These are phyloP conservation scores for Borealophlyctis nickersoniae DNA, from an alignment of 192 early-diverging fungal genomes.

Conservation along the genomic window DNA sequence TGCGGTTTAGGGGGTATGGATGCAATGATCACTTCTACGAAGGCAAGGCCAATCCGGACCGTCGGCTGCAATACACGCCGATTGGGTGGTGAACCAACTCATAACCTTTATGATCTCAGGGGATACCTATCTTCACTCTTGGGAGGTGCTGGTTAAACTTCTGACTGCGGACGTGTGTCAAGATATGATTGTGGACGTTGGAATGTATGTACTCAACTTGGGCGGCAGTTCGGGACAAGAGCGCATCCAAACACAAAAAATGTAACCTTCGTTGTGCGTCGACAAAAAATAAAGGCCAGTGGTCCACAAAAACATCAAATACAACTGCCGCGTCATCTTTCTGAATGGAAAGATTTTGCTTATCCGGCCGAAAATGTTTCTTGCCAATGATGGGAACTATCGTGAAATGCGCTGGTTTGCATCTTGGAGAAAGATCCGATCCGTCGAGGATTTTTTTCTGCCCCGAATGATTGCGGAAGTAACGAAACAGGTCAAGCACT, in stretches of 20 bases:
- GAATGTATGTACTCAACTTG: slow-evolving; percentile 70
- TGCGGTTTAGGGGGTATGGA: slow-evolving; percentile 76
- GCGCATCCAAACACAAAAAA: no score
- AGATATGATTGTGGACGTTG: slow-evolving; percentile 87
- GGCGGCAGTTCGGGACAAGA: no score
- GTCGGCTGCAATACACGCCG: not conserved
- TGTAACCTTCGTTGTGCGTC: not conserved
- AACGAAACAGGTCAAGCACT: slow-evolving; percentile 63
- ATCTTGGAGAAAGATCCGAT: slow-evolving; percentile 66
- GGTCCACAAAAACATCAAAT: slow-evolving; percentile 83
- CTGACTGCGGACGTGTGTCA: slow-evolving; percentile 60
- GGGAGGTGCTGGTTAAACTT: slow-evolving; percentile 82
- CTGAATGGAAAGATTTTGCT: slow-evolving; percentile 78
- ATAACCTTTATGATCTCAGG: slow-evolving; percentile 34
- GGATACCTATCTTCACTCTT: slow-evolving; percentile 93
- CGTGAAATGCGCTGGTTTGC: slow-evolving; percentile 95
- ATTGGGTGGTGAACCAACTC: not conserved
- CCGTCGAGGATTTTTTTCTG: slow-evolving; percentile 74
- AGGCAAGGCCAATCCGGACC: slow-evolving; percentile 47
- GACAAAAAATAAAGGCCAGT: slow-evolving; percentile 65
- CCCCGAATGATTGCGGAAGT: slow-evolving; percentile 78
- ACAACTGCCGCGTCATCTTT: slow-evolving; percentile 95
- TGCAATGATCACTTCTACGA: slow-evolving; percentile 99
- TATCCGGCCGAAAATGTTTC: slow-evolving; percentile 93
- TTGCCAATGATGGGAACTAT: slow-evolving; percentile 99